Base-by-base conservation (phyloP, 805 yeast genomes). In the Kazachstania kunashirensis region DNA sequence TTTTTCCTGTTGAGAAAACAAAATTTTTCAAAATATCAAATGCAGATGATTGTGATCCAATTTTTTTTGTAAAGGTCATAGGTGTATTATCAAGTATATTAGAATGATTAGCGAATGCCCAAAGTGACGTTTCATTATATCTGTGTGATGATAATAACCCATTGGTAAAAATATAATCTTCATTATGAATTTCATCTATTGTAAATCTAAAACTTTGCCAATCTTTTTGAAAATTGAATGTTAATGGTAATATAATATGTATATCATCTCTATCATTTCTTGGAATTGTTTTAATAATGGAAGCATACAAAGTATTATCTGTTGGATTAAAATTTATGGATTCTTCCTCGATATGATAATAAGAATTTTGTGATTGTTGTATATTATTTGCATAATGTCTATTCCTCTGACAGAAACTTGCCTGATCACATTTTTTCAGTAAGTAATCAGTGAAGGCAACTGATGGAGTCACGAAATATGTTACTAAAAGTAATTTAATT, bases 401-500 rank as follows among this genome's bases (percentile, higher is more conserved):
- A 50, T 88, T 84, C 57, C 97, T 70, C 34, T 68, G 60, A 53
- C 97, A 88, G 53, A 88, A 86, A 6, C 95, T 94, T 13, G 85
- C 72, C 49, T 81, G 79, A 5, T 67, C 74, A 57, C 97, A 88
- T 11, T 67, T 73, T 53, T 84, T 83, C 66, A 85, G 81, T 37
- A 84, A 59, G 44, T 77, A 75, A 3, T 71, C 75, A 47, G 79
- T 78, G 26, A 77, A 85, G 1, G 70, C 72, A 20, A 28, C 2
- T 21, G 33, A 7, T 9, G 13, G 9, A 24, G 3, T 11, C 27
- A 24, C 12, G 10, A 6, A 24, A 24, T 6, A 2, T 11, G 7
- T 24, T n/a, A 24, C 7, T 24, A 24, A 24, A 11, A n/a, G 10
- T 11, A 24, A 24, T 11, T 24, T 24, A 7, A 24, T 10, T 11